phyloP scores from a whole-genome alignment of 2,329 filamentous ascomycete species.

The Colletotrichum sp. region DNA sequence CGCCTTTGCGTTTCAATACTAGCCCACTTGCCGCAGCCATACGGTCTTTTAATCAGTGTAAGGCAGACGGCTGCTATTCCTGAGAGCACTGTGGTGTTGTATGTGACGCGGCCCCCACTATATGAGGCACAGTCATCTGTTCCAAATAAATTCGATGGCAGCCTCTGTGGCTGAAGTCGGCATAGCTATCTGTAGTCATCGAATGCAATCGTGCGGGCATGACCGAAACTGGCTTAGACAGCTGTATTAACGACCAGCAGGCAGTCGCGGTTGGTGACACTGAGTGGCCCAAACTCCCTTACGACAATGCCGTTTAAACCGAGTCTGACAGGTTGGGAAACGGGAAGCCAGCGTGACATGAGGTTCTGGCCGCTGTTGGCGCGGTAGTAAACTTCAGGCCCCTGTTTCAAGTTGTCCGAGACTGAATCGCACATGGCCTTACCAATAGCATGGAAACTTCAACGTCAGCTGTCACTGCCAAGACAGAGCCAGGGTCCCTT shows the following conservation, averaged over 20 bases:
- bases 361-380: neutral
- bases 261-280: neutral
- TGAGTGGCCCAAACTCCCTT: neutral
- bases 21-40: neutral
- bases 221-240: neutral
- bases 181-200: neutral
- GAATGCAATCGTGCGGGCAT: neutral
- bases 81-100: neutral
- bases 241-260: neutral
- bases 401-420: neutral
- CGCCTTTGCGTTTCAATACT: neutral
- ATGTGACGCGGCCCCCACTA: neutral
- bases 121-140: neutral
- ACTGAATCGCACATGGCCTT: neutral
- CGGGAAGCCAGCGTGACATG: neutral
- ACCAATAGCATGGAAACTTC: neutral
- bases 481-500: neutral
- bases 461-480: neutral
- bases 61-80: neutral
- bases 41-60: neutral
- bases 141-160: neutral
- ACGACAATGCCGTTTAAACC: neutral
- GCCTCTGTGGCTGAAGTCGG: neutral
- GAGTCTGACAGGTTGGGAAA: neutral
- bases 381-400: neutral